A percentile compares a stretch with the other conserved stretches of the same genome.
These are phyloP conservation scores for Eucalyptus regnans DNA, from an alignment of 345 rosid genomes.

Conservation along the genomic window DNA sequence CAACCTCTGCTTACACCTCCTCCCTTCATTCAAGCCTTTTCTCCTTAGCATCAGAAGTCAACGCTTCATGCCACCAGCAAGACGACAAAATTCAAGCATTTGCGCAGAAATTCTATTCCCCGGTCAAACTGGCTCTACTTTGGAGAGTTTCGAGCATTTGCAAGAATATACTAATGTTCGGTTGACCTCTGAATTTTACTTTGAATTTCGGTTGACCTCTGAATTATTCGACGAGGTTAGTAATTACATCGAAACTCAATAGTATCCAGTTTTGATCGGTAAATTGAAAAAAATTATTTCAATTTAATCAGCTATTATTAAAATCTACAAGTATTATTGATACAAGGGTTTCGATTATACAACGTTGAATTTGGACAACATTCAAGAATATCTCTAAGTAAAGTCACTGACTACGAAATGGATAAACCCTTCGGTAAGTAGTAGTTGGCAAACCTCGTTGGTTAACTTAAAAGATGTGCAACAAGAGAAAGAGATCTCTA, in stretches of 20 bases:
- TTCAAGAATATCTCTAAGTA: neutral
- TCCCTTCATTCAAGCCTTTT: neutral
- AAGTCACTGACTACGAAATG: rapidly evolving
- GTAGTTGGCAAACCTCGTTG: neutral
- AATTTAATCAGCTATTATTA: neutral
- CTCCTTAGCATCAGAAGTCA: neutral
- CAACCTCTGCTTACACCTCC: neutral
- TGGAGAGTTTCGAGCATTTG: neutral
- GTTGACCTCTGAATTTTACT: neutral
- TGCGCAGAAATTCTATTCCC: neutral
- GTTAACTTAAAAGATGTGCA: neutral
- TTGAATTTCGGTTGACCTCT: neutral
- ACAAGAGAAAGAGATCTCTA: neutral
- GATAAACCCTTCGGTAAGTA: neutral
- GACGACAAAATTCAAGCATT: neutral
- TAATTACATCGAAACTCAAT: neutral
- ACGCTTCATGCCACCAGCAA: neutral
- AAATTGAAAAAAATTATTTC: neutral
- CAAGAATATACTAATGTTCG: neutral
- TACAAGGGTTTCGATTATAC: rapidly evolving
- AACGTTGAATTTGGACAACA: neutral
- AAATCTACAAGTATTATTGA: neutral
- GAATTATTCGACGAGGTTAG: neutral
- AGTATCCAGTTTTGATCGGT: neutral
- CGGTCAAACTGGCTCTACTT: neutral